phyloP scores from a whole-genome alignment of 441 rosid species.

The Isatis lusitanica region DNA sequence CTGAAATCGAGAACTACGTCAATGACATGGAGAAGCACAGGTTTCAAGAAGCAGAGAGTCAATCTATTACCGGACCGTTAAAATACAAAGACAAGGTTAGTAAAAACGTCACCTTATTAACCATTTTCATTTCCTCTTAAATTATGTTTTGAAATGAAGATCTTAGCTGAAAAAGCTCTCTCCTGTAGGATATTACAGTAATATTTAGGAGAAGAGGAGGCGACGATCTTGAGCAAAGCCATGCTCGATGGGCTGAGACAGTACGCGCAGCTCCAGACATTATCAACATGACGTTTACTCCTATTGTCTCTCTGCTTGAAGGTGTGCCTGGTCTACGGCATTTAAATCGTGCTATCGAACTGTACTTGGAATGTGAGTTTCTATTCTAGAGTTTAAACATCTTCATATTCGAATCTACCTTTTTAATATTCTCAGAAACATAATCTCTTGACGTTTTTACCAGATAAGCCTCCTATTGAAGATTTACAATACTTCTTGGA shows the following conservation, averaged over 20 bases:
- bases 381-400: background rate
- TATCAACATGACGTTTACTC: slow-evolving; percentile 68
- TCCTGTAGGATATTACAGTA: slow-evolving; percentile 78
- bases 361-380: slow-evolving; percentile 74
- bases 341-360: slow-evolving; percentile 66
- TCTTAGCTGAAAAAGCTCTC: slow-evolving; percentile 38
- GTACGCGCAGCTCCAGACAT: slow-evolving; percentile 66
- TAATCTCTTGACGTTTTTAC: slow-evolving; percentile 10
- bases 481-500: slow-evolving; percentile 78
- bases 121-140: background rate
- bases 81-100: slow-evolving; percentile 81
- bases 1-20: slow-evolving; percentile 66
- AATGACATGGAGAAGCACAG: slow-evolving; percentile 60
- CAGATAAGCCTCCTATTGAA: slow-evolving; percentile 83
- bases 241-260: slow-evolving; percentile 63
- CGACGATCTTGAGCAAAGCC: slow-evolving; percentile 80
- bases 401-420: background rate
- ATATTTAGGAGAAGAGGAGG: slow-evolving; percentile 87
- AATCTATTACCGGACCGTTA: slow-evolving; percentile 52
- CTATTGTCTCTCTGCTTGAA: slow-evolving; percentile 65
- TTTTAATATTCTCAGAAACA: background rate
- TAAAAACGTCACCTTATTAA: slow-evolving; percentile 12
- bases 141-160: background rate
- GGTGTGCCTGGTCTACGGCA: slow-evolving; percentile 69
- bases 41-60: slow-evolving; percentile 51